Evolutionary conservation across 495 filamentous ascomycete species (phyloP), one percentile per base, ranked within the genome.

Genomic region (Daldinia decipiens): DNA sequence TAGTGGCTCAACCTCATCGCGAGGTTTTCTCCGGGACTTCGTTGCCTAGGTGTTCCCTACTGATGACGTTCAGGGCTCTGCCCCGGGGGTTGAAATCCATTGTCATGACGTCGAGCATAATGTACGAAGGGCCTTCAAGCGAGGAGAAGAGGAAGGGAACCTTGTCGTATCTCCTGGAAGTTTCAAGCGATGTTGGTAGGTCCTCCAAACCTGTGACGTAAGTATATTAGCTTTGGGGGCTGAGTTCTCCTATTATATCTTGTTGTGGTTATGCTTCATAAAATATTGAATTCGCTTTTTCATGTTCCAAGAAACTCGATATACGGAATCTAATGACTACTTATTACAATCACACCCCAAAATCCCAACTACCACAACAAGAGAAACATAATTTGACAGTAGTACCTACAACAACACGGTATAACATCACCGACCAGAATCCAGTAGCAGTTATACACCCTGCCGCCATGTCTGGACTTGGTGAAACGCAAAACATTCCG

Each of bases 401-500:
- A 75, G 50, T 77, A 4, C 59, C 68, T 17, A 74, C 65, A 13
- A 65, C 47, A 55, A 61, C 39, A 58, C 68, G 45, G 39, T 54
- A 69, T 19, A 58, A 68, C 7, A 63, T 62, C 11, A 72, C 70
- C 69, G 34, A 70, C 70, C 59, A 67, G 59, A 59, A 75, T 31
- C 70, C 47, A 53, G 73, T 68, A 43, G 59, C 62, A 26, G 24
- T 76, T 17, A 70, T 70, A 12, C 73, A 76, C 29, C 73, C 75
- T 36, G 75, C 73, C 21, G 68, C 73, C 27, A 77, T 77, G 75
- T 77, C 75, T 17, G 71, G 75, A 21, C 50, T 70, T 32, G 75
- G 55, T 51, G 65, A 70, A 59, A 55, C 73, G 34, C 36, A 65
- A 45, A 65, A 51, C 6, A 65, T 65, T 47, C 66, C 73, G 4